These are phyloP conservation scores for Marasmius fiardii DNA, from an alignment of 1,284 basidiomycete genomes.

Conservation along the genomic window DNA sequence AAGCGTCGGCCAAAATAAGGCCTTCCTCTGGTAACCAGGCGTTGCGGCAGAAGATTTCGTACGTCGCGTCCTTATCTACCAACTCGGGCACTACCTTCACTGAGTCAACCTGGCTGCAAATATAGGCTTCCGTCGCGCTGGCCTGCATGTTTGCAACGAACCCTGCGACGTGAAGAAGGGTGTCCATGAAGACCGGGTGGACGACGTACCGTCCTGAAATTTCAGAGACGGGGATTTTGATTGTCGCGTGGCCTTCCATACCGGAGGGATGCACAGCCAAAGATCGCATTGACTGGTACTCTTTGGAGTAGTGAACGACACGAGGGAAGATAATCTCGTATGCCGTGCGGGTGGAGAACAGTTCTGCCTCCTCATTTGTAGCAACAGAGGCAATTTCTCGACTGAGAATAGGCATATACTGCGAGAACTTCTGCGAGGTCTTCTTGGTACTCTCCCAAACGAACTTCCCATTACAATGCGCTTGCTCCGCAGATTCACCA, in stretches of 20 bases:
- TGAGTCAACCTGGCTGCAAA: conserved; percentile 54
- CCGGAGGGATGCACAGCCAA: conserved; percentile 46
- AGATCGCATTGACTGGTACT: conserved; percentile 55
- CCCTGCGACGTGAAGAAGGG: conserved; percentile 64
- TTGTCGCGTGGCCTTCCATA: conserved; percentile 50
- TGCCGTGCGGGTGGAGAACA: conserved; percentile 50
- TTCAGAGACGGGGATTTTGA: conserved; percentile 35
- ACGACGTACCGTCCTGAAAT: conserved; percentile 34
- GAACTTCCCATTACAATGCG: conserved; percentile 3
- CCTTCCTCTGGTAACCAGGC: conserved; percentile 38
- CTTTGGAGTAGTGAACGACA: conserved; percentile 59
- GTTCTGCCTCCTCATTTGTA: conserved; percentile 32
- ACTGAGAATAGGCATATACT: conserved; percentile 30
- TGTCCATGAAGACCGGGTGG: conserved; percentile 63
- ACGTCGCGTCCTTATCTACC: conserved; percentile 38
- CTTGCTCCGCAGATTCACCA: neutral
- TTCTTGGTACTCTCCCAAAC: neutral
- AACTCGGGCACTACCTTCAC: conserved; percentile 41
- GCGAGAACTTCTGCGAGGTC: conserved; percentile 34
- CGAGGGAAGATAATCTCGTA: conserved; percentile 68
- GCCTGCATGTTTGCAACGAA: conserved; percentile 63
- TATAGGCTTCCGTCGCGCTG: conserved; percentile 49
- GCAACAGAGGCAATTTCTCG: conserved; percentile 32
- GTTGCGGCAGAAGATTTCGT: conserved; percentile 50
- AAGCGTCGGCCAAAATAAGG: conserved; percentile 45